Percentiles rank a stretch among this genome's conserved stretches.
Conservation (phyloP, 129 eudicot genomes). For the Tanacetum coccineum region DNA sequence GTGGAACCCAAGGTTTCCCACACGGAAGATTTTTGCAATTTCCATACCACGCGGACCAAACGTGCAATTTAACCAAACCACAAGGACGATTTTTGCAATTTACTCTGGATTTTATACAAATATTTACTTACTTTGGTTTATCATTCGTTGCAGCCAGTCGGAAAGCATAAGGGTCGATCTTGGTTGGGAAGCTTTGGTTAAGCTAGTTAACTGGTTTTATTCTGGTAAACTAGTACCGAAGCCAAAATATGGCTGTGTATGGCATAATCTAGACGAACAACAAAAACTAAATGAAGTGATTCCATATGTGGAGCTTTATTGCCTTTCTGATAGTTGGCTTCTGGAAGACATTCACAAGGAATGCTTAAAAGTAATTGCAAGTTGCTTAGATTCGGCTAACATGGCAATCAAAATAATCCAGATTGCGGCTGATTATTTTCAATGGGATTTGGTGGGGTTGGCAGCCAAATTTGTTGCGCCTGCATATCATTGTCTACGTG, state of each 20-base stretch:
- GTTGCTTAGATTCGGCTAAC: conserved; percentile 49
- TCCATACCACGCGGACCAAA: too few species aligned
- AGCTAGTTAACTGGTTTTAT: conserved; percentile 69
- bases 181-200: conserved; percentile 71
- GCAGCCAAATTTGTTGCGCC: conserved; percentile 73
- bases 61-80: too few species aligned
- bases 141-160: conserved; percentile 47
- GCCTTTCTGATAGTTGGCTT: conserved; percentile 75
- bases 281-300: conserved; percentile 48
- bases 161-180: conserved; percentile 53
- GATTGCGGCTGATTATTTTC: conserved; percentile 55
- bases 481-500: conserved; percentile 48
- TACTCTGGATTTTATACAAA: background rate
- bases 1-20: too few species aligned
- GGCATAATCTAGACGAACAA: conserved; percentile 55
- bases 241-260: conserved; percentile 65
- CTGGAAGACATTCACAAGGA: conserved; percentile 55
- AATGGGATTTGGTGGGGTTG: conserved; percentile 59
- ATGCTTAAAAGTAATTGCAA: conserved; percentile 42
- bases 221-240: conserved; percentile 44
- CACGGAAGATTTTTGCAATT: too few species aligned
- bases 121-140: background rate
- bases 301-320: conserved; percentile 71
- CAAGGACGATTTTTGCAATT: too few species aligned
- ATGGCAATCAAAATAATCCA: conserved; percentile 58